Percentiles rank a stretch among this genome's conserved stretches.
These are phyloP conservation scores for Diaporthe caulivora DNA, from an alignment of 2,329 filamentous ascomycete species.

Conservation along the genomic window DNA sequence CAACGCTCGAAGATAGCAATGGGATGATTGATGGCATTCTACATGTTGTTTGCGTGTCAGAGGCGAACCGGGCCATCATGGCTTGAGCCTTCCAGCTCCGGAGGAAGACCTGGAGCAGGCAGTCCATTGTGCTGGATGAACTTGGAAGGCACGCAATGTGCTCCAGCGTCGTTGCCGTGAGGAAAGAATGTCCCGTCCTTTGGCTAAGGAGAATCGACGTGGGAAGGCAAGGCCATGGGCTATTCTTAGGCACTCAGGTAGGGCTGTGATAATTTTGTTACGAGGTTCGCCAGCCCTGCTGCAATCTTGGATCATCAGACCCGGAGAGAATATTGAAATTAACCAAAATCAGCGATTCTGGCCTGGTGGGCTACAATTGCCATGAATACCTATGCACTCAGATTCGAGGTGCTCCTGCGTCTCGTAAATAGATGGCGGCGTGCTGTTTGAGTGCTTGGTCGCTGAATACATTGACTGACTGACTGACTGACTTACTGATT, in stretches of 20 bases:
- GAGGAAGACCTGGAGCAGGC: not conserved
- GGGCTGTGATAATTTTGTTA: not conserved
- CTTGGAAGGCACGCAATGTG: not conserved
- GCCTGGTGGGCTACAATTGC: not conserved
- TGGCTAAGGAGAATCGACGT: not conserved
- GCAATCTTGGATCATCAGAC: constrained; percentile 10
- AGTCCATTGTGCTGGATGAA: not conserved
- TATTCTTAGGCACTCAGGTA: constrained; percentile 1
- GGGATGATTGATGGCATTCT: not conserved
- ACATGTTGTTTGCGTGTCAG: not conserved
- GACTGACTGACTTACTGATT: no score
- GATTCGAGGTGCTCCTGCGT: not conserved
- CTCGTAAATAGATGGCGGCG: not conserved
- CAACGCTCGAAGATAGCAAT: not conserved
- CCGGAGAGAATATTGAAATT: constrained; percentile 9
- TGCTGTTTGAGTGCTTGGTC: not conserved
- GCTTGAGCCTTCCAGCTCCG: not conserved
- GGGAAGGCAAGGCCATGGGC: not conserved
- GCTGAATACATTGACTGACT: no score
- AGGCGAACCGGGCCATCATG: not conserved
- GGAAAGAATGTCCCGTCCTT: not conserved
- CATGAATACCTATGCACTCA: not conserved
- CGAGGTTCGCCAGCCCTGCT: not conserved
- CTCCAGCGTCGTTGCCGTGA: not conserved
- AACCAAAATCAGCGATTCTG: not conserved